Base-by-base conservation (phyloP, 2,329 filamentous ascomycete species). In the Cladosporium sp. region DNA sequence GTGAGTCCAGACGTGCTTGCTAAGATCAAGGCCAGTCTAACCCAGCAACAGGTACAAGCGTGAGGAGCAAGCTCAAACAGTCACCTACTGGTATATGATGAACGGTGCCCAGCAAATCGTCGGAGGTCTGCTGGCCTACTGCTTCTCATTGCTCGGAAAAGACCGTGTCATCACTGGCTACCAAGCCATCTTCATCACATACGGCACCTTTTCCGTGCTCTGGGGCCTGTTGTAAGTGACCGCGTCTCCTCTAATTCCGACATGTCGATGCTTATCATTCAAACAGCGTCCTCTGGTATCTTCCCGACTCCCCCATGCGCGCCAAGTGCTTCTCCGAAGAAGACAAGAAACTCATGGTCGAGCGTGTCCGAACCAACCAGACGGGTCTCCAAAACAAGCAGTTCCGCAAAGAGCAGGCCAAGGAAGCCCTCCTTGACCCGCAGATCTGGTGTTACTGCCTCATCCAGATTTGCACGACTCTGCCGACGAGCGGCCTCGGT, bases 401-500 rank as follows among this genome's bases (percentile, higher is more conserved):
- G 24, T 82, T 80, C 66, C 72, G 75, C 17, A 56, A 66, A 1
- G 74, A 81, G 50, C 79, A 82, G 56, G 67, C 80, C 58, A 73
- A 70, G 55, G 79, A 82, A 57, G 78, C 82, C 1, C 68, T 88
- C 8, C 66, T 66, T 0, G 86, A 90, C 57, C 83, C 84, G 1
- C 84, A 89, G 43, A 65, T 65, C n/a, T 73, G 69, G 64, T 65
- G 59, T 37, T 65, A 61, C 34, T 60, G 54, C 47, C 56, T 63
- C 24, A 83, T 89, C 41, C 79, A 83, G 47, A 71, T 90, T 18
- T 85, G 82, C 67, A 89, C 86, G 0, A 89, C 85, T 0, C 72
- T 90, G 1, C 86, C 86, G 0, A 89, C 85, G 0, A 83, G 80
- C 17, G 86, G 86, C 0, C 77, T 90, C 0, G 86, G 86, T 6